Base-by-base conservation (phyloP, 495 filamentous ascomycete genomes). In the Lentithecium fluviatile region DNA sequence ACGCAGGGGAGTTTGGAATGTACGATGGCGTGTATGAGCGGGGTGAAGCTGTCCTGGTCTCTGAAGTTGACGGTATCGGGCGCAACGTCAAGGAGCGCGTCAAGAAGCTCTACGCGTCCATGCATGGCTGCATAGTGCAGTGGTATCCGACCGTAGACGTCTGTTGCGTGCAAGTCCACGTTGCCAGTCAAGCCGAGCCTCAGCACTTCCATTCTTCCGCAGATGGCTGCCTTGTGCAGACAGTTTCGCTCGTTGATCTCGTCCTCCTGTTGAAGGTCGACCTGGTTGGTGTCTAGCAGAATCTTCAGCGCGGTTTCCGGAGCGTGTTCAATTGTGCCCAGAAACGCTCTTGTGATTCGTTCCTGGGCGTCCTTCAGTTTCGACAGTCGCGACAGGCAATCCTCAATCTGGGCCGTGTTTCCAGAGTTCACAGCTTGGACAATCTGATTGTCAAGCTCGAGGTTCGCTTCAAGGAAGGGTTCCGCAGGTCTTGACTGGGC, bases 191-290 rank as follows among this genome's bases (percentile, higher is more conserved):
- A 78, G 6, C 89, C 91, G 37, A 86, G 83, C 38, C 83, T 76
- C 52, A 97, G 77, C 42, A 96, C 87, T 62, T 87, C 85, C 5
- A 80, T 71, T 62, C 89, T 88, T 6, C 90, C 91, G 52, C 91
- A 93, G 15, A 97, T 96, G 8, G 91, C 85, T 5, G 94, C 91
- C 74, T 97, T 92, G 61, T 98, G 94, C 38, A 98, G 79, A 69
- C 91, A 95, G 69, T 96, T 97, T 34, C 94, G 82, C 69, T 96
- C 91, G 69, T 97, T 98, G 69, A 98, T 97, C 67, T 97, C 92
- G 69, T 98, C 95, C 65, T 93, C 88, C 0, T 88, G 89, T 59
- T 88, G 87, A 10, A 97, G 79, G 71, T 97, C 86, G 42, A 98
- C 88, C 49, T 95, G 71, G 0, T 85, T 83, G 10, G 91, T 94